These are phyloP conservation scores for Sarcomyxa edulis DNA, from an alignment of 768 basidiomycete genomes.

Conservation along the genomic window DNA sequence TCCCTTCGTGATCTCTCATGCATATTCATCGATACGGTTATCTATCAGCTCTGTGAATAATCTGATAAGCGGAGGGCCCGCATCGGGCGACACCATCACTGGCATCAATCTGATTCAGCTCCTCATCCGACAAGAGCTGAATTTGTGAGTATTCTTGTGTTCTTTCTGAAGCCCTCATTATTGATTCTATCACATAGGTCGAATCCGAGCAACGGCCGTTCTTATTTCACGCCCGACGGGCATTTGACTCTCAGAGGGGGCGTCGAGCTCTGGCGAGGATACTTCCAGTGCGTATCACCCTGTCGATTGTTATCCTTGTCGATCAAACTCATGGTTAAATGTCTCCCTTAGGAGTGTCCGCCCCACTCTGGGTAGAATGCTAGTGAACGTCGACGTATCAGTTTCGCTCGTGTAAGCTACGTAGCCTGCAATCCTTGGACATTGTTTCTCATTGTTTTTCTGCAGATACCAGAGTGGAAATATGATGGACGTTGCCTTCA, in stretches of 20 bases:
- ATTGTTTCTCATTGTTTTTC: not conserved
- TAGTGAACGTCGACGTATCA: conserved; percentile 43
- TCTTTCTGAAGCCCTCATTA: not conserved
- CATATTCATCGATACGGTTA: not conserved
- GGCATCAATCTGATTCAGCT: conserved; percentile 45
- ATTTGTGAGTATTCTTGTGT: conserved; percentile 28
- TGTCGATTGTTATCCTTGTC: not conserved
- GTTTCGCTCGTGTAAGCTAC: conserved; percentile 37
- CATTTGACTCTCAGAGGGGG: conserved; percentile 16
- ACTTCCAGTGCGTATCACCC: conserved; percentile 37
- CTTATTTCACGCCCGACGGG: conserved; percentile 37
- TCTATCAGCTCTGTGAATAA: conserved; percentile 20
- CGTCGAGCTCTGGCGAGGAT: conserved; percentile 43
- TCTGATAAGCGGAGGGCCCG: conserved; percentile 13
- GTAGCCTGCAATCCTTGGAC: not conserved
- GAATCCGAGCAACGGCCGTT: conserved; percentile 38
- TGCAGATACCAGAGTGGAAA: conserved; percentile 24
- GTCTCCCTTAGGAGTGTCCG: conserved; percentile 36
- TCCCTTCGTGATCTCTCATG: not conserved
- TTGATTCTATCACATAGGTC: conserved; percentile 29
- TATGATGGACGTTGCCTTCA: conserved; percentile 26
- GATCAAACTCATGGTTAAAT: not conserved
- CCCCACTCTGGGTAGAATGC: conserved; percentile 30
- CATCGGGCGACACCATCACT: conserved; percentile 15
- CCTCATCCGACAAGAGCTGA: conserved; percentile 40